A percentile compares a stretch with the other conserved stretches of the same genome.
Evolutionary conservation across 257 asterid genomes (phyloP).

Genomic region (Solanum sejunctum): DNA sequence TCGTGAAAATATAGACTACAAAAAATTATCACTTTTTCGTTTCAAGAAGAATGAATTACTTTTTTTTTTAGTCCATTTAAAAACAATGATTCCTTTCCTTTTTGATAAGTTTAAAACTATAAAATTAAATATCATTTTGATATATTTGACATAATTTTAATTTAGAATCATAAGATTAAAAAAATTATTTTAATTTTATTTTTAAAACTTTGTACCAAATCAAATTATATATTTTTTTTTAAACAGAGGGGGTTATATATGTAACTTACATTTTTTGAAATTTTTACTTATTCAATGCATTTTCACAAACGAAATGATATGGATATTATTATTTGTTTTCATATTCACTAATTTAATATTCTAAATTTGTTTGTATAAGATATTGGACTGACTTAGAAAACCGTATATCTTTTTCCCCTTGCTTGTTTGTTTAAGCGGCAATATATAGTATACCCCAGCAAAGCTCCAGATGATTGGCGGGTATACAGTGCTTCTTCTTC

Average conservation of each 20-base stretch:
- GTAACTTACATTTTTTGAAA: neutral
- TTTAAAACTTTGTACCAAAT: too few relatives aligned
- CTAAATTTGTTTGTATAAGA: neutral
- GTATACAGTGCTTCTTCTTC: neutral
- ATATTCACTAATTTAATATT: neutral
- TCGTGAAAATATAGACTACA: neutral
- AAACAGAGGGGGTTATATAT: too few relatives aligned
- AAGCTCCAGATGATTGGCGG: neutral
- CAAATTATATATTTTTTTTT: too few relatives aligned
- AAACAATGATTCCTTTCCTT: too few relatives aligned
- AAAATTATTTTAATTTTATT: too few relatives aligned
- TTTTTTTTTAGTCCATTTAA: too few relatives aligned
- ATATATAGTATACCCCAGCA: neutral
- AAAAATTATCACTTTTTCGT: neutral
- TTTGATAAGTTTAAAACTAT: too few relatives aligned
- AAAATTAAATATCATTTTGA: too few relatives aligned
- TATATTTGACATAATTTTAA: too few relatives aligned
- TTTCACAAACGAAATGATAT: neutral
- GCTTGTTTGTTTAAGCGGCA: neutral
- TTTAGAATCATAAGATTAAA: too few relatives aligned
- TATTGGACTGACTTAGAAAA: neutral
- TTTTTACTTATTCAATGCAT: neutral
- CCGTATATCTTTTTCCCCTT: neutral
- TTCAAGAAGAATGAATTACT: too few relatives aligned
- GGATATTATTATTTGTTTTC: neutral